A percentile compares a stretch with the other conserved stretches of the same genome.
Evolutionary conservation across 108 stramenopile genomes (phyloP).

Genomic region (Cyclotella cryptica): DNA sequence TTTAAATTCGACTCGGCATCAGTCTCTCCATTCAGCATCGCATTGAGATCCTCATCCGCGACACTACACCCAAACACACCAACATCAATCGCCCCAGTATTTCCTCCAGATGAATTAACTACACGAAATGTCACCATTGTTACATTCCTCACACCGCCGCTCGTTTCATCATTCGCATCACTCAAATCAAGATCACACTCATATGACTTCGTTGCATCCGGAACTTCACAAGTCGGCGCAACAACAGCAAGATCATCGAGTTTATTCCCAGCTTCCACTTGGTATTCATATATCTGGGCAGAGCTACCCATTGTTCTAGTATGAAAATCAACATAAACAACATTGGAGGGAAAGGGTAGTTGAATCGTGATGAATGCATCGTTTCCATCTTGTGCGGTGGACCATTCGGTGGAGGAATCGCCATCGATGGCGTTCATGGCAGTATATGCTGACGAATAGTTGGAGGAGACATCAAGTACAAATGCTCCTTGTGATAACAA

Average conservation of each 20-base stretch:
- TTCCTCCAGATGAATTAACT: conserved; percentile 18
- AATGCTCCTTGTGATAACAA: conserved; percentile 8
- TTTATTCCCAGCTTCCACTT: conserved; percentile 18
- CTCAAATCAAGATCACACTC: conserved; percentile 15
- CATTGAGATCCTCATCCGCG: neutral
- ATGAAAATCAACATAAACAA: conserved; percentile 27
- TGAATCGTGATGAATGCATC: conserved; percentile 28
- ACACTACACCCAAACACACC: conserved; percentile 23
- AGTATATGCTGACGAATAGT: conserved; percentile 4
- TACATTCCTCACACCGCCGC: conserved; percentile 14
- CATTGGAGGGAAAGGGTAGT: conserved; percentile 15
- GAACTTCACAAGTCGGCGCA: conserved; percentile 7
- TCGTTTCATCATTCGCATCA: neutral
- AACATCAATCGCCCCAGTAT: conserved; percentile 19
- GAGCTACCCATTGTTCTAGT: conserved; percentile 26
- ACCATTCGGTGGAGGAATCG: conserved; percentile 22
- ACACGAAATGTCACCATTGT: conserved; percentile 17
- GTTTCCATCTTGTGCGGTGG: conserved; percentile 17
- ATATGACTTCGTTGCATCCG: conserved; percentile 19
- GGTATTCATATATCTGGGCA: conserved; percentile 19
- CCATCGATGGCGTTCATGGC: conserved; percentile 19
- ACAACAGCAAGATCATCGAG: neutral
- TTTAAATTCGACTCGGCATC: neutral
- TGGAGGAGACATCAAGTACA: conserved; percentile 20
- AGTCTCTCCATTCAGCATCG: neutral